Evolutionary conservation across 2,329 filamentous ascomycete genomes (phyloP).

Genomic region (Ciborinia camelliae): DNA sequence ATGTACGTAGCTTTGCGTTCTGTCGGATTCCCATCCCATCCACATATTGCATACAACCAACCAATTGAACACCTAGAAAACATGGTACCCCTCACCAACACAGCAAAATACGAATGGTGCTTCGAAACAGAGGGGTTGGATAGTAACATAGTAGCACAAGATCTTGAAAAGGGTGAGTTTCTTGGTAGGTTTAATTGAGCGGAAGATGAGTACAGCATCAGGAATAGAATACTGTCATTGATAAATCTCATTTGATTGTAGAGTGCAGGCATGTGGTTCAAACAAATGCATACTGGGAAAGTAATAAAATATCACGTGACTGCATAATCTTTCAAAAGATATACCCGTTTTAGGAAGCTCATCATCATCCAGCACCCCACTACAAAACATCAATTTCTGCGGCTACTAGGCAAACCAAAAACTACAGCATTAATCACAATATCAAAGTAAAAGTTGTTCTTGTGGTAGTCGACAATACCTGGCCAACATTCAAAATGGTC

Average conservation of each 20-base stretch:
- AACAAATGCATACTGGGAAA: no score
- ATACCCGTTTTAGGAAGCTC: no score
- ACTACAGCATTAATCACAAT: background rate
- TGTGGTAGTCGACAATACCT: background rate
- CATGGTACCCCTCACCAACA: background rate
- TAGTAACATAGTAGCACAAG: background rate
- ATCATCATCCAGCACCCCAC: background rate
- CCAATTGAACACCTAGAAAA: background rate
- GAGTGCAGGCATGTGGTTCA: no score
- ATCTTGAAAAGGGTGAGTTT: background rate
- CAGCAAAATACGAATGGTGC: background rate
- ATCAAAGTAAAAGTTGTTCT: background rate
- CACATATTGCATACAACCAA: background rate
- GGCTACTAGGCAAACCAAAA: background rate
- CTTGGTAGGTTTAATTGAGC: background rate
- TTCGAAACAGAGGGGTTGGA: background rate
- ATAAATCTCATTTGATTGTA: background rate
- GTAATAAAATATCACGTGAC: no score
- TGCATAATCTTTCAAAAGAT: no score
- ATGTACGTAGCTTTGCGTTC: no score
- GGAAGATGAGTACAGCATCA: background rate
- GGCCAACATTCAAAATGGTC: constrained; percentile 25
- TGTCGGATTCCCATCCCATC: background rate
- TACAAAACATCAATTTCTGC: background rate
- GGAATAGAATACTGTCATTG: background rate